phyloP scores from a whole-genome alignment of 352 stramenopile species.

The Globisporangium ultimum region DNA sequence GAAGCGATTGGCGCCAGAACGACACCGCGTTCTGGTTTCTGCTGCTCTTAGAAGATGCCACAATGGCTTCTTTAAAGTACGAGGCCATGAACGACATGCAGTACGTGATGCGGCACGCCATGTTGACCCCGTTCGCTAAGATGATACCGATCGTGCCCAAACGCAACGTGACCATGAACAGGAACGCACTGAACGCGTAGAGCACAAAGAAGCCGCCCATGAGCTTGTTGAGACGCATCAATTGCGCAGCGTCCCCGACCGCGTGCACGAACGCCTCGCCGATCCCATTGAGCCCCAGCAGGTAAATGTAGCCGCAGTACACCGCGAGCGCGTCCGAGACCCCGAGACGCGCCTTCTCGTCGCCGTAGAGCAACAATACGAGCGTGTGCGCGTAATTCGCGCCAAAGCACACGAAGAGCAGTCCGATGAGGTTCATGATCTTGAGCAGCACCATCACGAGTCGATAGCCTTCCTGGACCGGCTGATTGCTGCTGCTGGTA shows the following conservation, averaged over 20 bases:
- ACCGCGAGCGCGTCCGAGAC: constrained; percentile 53
- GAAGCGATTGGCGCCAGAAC: constrained; percentile 55
- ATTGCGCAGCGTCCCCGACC: constrained; percentile 55
- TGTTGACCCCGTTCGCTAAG: constrained; percentile 86
- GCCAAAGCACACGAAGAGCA: constrained; percentile 86
- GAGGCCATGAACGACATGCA: constrained; percentile 66
- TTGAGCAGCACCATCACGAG: constrained; percentile 82
- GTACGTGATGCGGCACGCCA: constrained; percentile 81
- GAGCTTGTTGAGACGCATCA: constrained; percentile 81
- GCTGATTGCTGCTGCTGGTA: not conserved
- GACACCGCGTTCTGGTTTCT: constrained; percentile 8
- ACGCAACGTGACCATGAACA: constrained; percentile 61
- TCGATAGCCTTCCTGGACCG: constrained; percentile 25
- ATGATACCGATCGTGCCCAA: constrained; percentile 75
- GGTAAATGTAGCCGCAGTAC: constrained; percentile 95
- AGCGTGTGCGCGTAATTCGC: constrained; percentile 78
- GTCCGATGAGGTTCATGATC: constrained; percentile 76
- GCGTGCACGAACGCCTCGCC: constrained; percentile 96
- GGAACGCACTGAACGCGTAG: constrained; percentile 54
- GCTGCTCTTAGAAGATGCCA: not conserved
- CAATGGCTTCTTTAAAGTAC: constrained; percentile 35
- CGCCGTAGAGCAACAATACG: constrained; percentile 75
- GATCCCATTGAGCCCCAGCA: constrained; percentile 94
- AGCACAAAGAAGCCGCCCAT: constrained; percentile 80
- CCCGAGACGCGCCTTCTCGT: constrained; percentile 55